Evolutionary conservation across 208 protist genomes (phyloP).

Genomic region (Endotrypanum monterogeii): DNA sequence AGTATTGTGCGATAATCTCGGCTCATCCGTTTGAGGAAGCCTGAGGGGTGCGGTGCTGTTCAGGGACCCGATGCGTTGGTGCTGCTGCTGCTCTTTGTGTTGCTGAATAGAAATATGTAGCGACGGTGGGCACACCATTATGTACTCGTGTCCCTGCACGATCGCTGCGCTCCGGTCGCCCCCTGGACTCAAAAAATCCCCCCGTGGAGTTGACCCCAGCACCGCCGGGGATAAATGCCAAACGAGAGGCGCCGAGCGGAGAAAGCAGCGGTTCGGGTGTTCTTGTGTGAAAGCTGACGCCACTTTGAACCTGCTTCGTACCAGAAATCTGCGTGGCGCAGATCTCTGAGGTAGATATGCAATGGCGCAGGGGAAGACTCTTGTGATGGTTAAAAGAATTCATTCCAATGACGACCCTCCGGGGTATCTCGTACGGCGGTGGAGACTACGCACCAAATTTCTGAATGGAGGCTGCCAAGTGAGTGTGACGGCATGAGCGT

Average conservation of each 20-base stretch:
- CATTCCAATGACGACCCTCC: background rate
- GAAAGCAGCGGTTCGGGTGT: background rate
- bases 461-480: background rate
- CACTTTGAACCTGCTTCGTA: background rate
- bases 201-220: background rate
- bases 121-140: slow-evolving; percentile 21
- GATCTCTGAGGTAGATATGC: background rate
- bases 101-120: slow-evolving; percentile 38
- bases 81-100: slow-evolving; percentile 22
- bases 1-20: too few species aligned
- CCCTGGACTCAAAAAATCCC: background rate
- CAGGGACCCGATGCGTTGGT: background rate
- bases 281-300: background rate
- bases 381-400: background rate
- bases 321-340: background rate
- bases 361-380: background rate
- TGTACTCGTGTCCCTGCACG: slow-evolving; percentile 6
- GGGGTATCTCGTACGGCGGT: background rate
- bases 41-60: background rate
- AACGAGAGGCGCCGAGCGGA: background rate
- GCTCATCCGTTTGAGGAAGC: background rate
- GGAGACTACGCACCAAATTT: background rate
- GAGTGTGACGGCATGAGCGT: background rate
- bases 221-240: background rate
- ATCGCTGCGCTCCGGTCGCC: background rate